Evolutionary conservation across 73 alveolate species (phyloP).

Genomic region (Durusdinium trenchii): DNA sequence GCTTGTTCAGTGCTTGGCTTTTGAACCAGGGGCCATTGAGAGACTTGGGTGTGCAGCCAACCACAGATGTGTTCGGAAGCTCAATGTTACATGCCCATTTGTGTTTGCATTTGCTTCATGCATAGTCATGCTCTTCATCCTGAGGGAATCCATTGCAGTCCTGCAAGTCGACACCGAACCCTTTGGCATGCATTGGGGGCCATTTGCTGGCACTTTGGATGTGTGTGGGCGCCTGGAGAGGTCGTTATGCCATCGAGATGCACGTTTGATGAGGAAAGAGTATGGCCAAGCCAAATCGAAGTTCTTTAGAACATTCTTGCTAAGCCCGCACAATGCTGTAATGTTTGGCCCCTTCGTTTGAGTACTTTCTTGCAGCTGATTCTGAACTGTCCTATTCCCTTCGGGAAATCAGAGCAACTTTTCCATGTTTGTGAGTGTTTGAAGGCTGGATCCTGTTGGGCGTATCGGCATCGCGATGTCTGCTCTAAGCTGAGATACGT

Average conservation of each 20-base stretch:
- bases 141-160: constrained; percentile 13
- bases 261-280: background rate
- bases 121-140: background rate
- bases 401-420: no score
- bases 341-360: no score
- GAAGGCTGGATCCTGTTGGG: constrained; percentile 73
- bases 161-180: constrained; percentile 43
- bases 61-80: constrained; percentile 15
- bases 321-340: no score
- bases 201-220: constrained; percentile 71
- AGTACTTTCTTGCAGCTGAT: no score
- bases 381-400: no score
- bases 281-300: no score
- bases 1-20: background rate
- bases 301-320: no score
- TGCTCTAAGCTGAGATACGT: background rate
- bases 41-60: constrained; percentile 47
- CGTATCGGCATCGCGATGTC: constrained; percentile 77
- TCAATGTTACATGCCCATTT: background rate
- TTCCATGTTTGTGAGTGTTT: background rate
- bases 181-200: constrained; percentile 89
- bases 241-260: background rate
- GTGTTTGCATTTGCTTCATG: no score
- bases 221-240: constrained; percentile 27
- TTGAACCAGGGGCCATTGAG: constrained; percentile 8